Evolutionary conservation across 371 early-diverging fungal species (phyloP).

Genomic region (Mortierella sp.): DNA sequence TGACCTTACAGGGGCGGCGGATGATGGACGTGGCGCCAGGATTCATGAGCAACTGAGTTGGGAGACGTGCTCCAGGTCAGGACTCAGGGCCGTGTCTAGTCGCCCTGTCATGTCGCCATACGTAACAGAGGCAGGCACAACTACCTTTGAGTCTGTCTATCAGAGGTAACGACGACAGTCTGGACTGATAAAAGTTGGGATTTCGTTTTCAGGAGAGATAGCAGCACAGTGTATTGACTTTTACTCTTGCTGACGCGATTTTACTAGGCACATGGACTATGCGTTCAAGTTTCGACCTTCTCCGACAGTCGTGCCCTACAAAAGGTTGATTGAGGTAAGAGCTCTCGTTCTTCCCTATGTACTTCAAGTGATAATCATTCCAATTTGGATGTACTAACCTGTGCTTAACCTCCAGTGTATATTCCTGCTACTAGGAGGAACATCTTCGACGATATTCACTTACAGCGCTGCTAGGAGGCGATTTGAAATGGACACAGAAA

Average conservation of each 20-base stretch:
- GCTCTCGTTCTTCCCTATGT: background rate
- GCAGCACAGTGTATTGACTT: background rate
- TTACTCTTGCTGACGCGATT: slow-evolving; percentile 17
- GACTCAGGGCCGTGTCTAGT: slow-evolving; percentile 17
- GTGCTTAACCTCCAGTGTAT: background rate
- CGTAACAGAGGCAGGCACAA: slow-evolving; percentile 59
- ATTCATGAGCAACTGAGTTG: slow-evolving; percentile 28
- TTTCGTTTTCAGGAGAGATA: background rate
- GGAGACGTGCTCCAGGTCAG: slow-evolving; percentile 24
- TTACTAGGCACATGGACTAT: slow-evolving; percentile 53
- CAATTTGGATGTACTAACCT: background rate
- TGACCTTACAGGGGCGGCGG: background rate
- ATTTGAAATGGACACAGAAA: slow-evolving; percentile 48
- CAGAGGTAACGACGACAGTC: slow-evolving; percentile 33
- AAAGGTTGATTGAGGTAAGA: slow-evolving; percentile 28
- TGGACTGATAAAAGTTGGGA: background rate
- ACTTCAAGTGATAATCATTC: background rate
- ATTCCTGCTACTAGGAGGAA: slow-evolving; percentile 39
- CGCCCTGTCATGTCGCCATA: slow-evolving; percentile 56
- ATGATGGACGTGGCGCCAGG: background rate
- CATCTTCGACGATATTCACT: slow-evolving; percentile 34
- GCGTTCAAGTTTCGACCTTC: slow-evolving; percentile 58
- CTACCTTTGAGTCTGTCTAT: slow-evolving; percentile 56
- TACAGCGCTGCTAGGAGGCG: slow-evolving; percentile 17
- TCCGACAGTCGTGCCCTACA: slow-evolving; percentile 7